These are phyloP conservation scores for Pneumocystis wakefieldiae DNA, from an alignment of 1,139 yeast genomes.

Conservation along the genomic window DNA sequence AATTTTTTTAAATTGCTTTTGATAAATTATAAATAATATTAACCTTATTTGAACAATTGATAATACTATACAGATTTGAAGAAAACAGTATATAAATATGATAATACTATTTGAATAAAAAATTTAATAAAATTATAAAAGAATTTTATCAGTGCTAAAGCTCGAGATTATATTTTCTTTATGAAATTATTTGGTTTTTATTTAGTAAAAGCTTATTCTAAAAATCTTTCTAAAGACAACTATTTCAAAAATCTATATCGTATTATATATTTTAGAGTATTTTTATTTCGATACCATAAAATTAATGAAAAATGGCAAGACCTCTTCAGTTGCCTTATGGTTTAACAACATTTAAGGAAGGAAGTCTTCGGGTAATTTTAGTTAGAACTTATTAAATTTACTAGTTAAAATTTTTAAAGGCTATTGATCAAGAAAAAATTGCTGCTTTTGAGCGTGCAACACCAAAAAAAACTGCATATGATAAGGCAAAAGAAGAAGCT, in stretches of 20 bases:
- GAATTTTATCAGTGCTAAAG: background rate
- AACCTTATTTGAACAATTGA: background rate
- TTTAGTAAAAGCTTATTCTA: too few species aligned
- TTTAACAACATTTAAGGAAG: background rate
- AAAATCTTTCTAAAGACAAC: background rate
- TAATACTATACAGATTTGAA: background rate
- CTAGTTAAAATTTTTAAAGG: conserved; percentile 2
- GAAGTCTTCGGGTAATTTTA: background rate
- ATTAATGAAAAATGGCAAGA: background rate
- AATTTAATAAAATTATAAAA: too few species aligned
- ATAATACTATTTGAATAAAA: too few species aligned
- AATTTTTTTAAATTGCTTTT: background rate
- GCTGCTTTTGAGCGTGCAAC: conserved; percentile 6
- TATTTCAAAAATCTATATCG: background rate
- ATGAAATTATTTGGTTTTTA: background rate
- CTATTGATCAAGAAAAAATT: conserved; percentile 8
- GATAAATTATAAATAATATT: background rate
- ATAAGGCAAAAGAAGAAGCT: conserved; percentile 13
- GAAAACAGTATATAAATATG: background rate
- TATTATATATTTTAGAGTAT: background rate
- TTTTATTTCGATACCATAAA: background rate
- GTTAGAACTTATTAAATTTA: background rate
- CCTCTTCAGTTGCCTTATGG: background rate
- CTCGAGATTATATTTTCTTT: background rate
- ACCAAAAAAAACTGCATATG: conserved; percentile 12